Conservation (phyloP, 2,329 filamentous ascomycete species). For the Fusarium chaquense region DNA sequence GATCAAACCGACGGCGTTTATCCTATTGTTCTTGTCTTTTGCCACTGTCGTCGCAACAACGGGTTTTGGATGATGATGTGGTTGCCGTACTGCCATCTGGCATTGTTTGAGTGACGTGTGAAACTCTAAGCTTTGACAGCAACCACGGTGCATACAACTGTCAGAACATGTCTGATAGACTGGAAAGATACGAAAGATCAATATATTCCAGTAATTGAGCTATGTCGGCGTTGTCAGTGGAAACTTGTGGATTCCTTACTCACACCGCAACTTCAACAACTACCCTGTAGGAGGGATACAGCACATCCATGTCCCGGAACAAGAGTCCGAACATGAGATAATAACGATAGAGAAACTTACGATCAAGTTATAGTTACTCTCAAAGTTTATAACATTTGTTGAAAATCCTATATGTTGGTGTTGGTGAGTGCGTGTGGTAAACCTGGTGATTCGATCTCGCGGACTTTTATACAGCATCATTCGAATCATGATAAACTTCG, state of each 20-base stretch:
- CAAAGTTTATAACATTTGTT: background rate
- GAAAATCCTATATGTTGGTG: background rate
- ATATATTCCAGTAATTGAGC: background rate
- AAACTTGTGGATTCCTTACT: constrained; percentile 3
- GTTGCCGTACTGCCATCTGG: background rate
- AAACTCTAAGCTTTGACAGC: background rate
- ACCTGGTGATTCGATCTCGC: background rate
- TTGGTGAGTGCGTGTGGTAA: background rate
- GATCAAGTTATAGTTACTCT: background rate
- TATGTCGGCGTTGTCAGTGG: background rate
- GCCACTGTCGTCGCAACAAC: background rate
- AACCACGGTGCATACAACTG: background rate
- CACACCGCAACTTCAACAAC: constrained; percentile 6
- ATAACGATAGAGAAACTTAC: background rate
- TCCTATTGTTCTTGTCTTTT: background rate
- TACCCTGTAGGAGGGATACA: background rate
- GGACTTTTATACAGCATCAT: background rate
- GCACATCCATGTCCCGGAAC: background rate
- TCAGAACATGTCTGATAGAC: background rate
- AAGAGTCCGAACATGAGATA: background rate
- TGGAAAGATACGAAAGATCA: background rate
- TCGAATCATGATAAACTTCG: background rate
- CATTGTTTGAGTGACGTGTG: background rate
- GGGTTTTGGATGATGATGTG: background rate
- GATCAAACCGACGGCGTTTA: background rate